Evolutionary conservation across 768 basidiomycete genomes (phyloP).

Genomic region (Tulasnella sp.): DNA sequence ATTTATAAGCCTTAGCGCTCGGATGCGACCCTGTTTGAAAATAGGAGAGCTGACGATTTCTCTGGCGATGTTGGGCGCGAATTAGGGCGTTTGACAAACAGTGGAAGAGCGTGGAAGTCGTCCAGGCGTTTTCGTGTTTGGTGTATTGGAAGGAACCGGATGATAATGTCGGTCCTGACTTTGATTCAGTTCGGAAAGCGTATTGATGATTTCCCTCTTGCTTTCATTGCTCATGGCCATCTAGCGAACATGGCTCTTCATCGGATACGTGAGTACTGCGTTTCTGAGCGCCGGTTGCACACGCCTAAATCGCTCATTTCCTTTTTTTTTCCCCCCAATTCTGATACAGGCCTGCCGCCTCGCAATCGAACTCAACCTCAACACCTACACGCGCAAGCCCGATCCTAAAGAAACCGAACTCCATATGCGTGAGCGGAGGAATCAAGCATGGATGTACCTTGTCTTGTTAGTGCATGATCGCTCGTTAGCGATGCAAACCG

Average conservation of each 20-base stretch:
- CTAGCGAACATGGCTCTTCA: conserved; percentile 79
- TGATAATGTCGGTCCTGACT: conserved; percentile 51
- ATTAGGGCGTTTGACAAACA: conserved; percentile 69
- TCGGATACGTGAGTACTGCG: conserved; percentile 61
- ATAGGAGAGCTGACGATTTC: no score
- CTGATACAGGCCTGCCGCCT: conserved; percentile 69
- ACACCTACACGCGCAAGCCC: conserved; percentile 53
- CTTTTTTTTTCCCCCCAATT: not conserved
- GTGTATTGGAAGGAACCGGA: conserved; percentile 87
- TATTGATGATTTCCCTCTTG: not conserved
- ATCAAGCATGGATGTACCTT: conserved; percentile 77
- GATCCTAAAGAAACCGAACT: conserved; percentile 54
- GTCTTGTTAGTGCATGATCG: conserved; percentile 83
- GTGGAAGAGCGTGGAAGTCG: conserved; percentile 78
- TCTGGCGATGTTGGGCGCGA: no score
- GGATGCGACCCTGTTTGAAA: no score
- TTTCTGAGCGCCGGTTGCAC: no score
- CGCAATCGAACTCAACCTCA: conserved; percentile 77
- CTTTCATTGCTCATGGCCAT: not conserved
- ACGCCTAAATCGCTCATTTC: no score
- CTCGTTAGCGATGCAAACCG: conserved; percentile 78
- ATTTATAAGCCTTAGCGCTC: no score
- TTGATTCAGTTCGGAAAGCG: not conserved
- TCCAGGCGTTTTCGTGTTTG: conserved; percentile 81
- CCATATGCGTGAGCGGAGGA: conserved; percentile 66